A percentile compares a stretch with the other conserved stretches of the same genome.
phyloP scores from a whole-genome alignment of 306 rosid species.

The Cicer bijugum region DNA sequence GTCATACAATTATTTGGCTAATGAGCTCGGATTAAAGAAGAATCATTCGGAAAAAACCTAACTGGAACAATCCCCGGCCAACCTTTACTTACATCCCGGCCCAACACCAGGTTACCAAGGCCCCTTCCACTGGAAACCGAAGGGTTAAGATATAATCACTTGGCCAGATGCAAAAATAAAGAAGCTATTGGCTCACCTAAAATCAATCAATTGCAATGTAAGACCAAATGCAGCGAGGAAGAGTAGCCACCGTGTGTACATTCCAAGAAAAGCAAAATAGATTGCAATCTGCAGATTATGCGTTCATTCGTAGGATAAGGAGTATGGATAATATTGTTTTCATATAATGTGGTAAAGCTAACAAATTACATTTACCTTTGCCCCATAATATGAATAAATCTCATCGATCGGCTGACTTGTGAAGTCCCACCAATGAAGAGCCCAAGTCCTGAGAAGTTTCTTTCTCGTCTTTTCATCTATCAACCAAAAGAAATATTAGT shows the following conservation, averaged over 20 bases:
- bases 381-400: constrained; percentile 80
- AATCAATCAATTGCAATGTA: constrained; percentile 69
- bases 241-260: constrained; percentile 91
- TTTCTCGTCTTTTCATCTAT: constrained; percentile 84
- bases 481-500: constrained; percentile 48
- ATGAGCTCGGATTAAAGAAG: too few relatives aligned
- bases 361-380: constrained; percentile 65
- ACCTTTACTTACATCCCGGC: too few relatives aligned
- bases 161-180: constrained; percentile 39
- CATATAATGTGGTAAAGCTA: constrained; percentile 22
- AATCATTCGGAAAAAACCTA: too few relatives aligned
- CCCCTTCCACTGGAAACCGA: too few relatives aligned
- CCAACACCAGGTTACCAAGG: too few relatives aligned
- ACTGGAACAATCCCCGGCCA: too few relatives aligned
- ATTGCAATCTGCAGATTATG: constrained; percentile 72
- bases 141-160: constrained; percentile 2
- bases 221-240: constrained; percentile 84
- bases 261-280: constrained; percentile 97
- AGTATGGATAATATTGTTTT: constrained; percentile 33
- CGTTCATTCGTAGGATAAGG: constrained; percentile 42
- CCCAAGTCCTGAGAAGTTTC: constrained; percentile 84
- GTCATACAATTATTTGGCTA: constrained; percentile 29
- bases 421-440: constrained; percentile 83
- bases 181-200: constrained; percentile 63
- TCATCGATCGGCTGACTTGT: constrained; percentile 88